phyloP scores from a whole-genome alignment of 192 early-diverging fungal species.

The Pilobolus umbonatus region DNA sequence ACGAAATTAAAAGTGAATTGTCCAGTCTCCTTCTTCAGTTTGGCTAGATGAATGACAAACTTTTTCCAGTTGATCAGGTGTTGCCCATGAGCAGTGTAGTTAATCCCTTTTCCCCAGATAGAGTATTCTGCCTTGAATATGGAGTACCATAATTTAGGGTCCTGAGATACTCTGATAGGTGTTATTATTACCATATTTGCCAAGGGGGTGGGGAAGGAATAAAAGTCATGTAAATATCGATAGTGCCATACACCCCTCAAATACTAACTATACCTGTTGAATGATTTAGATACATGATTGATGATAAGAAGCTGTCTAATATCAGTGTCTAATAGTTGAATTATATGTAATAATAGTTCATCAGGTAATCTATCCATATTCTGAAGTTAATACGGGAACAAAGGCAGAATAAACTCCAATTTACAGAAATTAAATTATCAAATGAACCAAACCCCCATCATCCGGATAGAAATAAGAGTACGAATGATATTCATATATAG shows the following conservation, averaged over 20 bases:
- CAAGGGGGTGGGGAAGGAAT: too few relatives aligned
- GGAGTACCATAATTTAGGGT: constrained; percentile 29
- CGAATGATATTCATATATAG: too few relatives aligned
- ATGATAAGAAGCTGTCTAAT: constrained; percentile 1
- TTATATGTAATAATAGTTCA: constrained; percentile 18
- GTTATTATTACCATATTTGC: background rate
- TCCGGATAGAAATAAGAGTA: too few relatives aligned
- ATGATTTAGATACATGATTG: background rate
- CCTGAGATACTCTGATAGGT: constrained; percentile 18
- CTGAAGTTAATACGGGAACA: constrained; percentile 1
- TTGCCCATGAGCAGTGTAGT: constrained; percentile 7
- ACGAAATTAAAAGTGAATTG: constrained; percentile 13
- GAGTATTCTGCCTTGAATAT: constrained; percentile 14
- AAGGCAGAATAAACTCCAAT: constrained; percentile 1
- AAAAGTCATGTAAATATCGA: background rate
- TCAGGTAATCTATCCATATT: constrained; percentile 23
- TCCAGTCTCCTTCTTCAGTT: constrained; percentile 10
- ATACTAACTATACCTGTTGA: constrained; percentile 6
- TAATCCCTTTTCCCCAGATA: constrained; percentile 14
- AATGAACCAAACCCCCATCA: too few relatives aligned
- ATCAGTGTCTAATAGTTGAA: constrained; percentile 3
- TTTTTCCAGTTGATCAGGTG: constrained; percentile 26
- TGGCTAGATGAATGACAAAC: constrained; percentile 24
- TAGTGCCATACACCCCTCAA: background rate
- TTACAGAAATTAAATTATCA: too few relatives aligned